Evolutionary conservation across 768 basidiomycete species (phyloP), one percentile per base, ranked within the genome.

Genomic region (Lentinula lateritia): DNA sequence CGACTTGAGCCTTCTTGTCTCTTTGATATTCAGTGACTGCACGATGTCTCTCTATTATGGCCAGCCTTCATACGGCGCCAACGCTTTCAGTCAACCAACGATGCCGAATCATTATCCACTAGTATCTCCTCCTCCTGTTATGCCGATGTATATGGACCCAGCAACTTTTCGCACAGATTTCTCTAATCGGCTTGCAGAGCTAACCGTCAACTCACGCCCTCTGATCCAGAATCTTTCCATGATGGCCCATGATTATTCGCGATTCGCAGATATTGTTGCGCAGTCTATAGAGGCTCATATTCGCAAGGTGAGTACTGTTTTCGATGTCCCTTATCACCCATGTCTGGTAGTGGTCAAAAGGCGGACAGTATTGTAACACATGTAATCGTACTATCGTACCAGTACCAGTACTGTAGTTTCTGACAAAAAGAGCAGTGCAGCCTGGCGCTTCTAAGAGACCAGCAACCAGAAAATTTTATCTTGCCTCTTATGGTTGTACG

Each of bases 201-300:
- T 99, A 64, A 92, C 87, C 56, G 88, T 95, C 80, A 99, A 98
- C 76, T 96, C 95, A 66, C 88, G 95, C 69, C 90, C 93, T 9
- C 86, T 97, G 64, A 99, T 99, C 65, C 93, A 97, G 76, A 84
- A 83, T 63, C 76, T 99, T 15, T 98, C 97, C 38, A 87, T 95
- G 82, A 83, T 92, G 66, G 96, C 97, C 58, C 90, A 93, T 75
- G 91, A 96, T 60, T 89, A 90, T 71, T 75, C 83, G 42, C 84
- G 89, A 46, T 92, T 86, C 75, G 84, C 88, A 59, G 85, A 88
- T 58, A 85, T 92, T 63, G 90, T 95, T 28, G 86, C 86, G 1
- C 84, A 92, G 65, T 92, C 90, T 71, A 73, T 96, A 39, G 91
- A 94, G 67, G 75, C 80, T n/a, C 92, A 95, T 66, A 91, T 95